Percentiles rank a stretch among this genome's conserved stretches.
These are phyloP conservation scores for Phaseolus lunatus DNA, from an alignment of 306 rosid species.

Conservation along the genomic window DNA sequence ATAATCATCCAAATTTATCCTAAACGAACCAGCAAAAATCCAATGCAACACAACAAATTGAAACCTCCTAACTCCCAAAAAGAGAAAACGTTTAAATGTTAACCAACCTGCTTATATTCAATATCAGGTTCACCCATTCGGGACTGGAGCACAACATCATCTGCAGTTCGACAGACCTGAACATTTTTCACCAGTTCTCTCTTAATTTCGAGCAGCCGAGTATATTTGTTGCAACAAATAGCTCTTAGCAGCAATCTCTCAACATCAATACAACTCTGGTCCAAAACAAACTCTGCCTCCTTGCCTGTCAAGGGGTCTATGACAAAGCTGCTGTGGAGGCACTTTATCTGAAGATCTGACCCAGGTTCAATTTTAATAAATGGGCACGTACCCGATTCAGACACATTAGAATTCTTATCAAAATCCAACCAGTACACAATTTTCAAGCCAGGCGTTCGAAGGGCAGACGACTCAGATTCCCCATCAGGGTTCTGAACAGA, in stretches of 20 bases:
- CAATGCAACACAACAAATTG: constrained; percentile 8
- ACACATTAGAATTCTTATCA: constrained; percentile 69
- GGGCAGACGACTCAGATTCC: constrained; percentile 80
- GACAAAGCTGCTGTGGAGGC: constrained; percentile 82
- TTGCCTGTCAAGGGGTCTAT: constrained; percentile 89
- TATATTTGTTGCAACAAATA: constrained; percentile 87
- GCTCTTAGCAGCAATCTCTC: constrained; percentile 91
- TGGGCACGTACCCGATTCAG: constrained; percentile 78
- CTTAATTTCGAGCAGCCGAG: constrained; percentile 93
- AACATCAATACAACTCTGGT: constrained; percentile 92
- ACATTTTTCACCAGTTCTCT: constrained; percentile 76
- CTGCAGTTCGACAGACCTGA: constrained; percentile 73
- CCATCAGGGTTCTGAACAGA: constrained; percentile 81
- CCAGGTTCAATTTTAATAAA: constrained; percentile 93
- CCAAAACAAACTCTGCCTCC: constrained; percentile 86
- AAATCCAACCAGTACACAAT: constrained; percentile 91
- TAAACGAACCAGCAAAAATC: not conserved
- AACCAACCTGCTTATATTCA: constrained; percentile 74
- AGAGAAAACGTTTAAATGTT: constrained; percentile 20
- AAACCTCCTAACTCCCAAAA: constrained; percentile 27
- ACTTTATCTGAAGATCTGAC: constrained; percentile 84
- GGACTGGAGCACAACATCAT: constrained; percentile 81
- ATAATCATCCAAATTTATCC: constrained; percentile 13
- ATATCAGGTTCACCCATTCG: constrained; percentile 60
- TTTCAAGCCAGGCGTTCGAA: constrained; percentile 90